Base-by-base conservation (phyloP, 768 basidiomycete genomes). In the Lyophyllum shimeji region DNA sequence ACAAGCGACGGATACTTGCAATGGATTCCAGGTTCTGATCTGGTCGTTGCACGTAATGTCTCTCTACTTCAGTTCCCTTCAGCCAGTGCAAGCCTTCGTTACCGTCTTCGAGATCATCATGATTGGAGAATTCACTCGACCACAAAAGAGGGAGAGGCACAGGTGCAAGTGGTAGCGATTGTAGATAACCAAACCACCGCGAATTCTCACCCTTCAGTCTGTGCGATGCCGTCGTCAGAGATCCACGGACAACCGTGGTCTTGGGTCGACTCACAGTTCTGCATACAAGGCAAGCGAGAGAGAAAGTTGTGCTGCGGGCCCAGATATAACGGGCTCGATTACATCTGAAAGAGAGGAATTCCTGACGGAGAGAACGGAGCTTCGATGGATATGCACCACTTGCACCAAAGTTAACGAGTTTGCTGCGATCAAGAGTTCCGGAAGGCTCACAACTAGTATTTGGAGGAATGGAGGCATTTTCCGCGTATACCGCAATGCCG, bases 321-420 rank as follows among this genome's bases (percentile, higher is more conserved):
- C 89, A 63, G 79, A 81, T 9, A 80, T 79, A 24, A 70, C 70
- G 13, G 73, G 59, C 0, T 77, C 63, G 31, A 89, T 79, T 44
- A 65, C 58, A 21, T 66, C 67, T 31, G 78, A 74, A 45, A 84
- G 65, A 40, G 76, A 73, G 67, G 82, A 86, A 0, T 81, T 80
- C 60, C 76, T 77, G 44, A 77, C 79, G 29, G 89, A 90, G 18
- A 91, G 74, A 18, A 90, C 78, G 44, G 80, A 75, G 52, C 72
- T 58, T 69, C 84, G 87, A 33, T 86, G 84, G 63, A 90, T 89
- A 33, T 74, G 75, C 7, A 83, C 85, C 48, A 90, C 89, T 90
- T 47, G 46, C 34, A 49, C 40, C 51, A 51, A 42, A 33, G 47
- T 50, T 48, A 62, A 46, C 56, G 9, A 21, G 58, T 39, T 23